Percentiles rank a stretch among this genome's conserved stretches.
Conservation (phyloP, 371 early-diverging fungal genomes). For the Actinomucor elegans region DNA sequence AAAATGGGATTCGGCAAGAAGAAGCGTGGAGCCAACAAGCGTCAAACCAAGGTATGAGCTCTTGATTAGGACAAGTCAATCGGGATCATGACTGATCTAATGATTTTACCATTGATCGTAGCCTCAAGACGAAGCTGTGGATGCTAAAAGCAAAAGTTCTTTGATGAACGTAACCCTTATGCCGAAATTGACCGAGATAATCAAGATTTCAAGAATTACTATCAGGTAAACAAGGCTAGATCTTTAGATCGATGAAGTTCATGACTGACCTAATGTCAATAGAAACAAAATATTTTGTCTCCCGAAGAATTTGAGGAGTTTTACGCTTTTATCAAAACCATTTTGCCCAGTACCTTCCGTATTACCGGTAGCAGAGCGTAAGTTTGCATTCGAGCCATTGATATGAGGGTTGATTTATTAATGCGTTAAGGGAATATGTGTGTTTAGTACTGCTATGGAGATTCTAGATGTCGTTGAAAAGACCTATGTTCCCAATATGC, state of each 20-base stretch:
- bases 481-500: conserved; percentile 57
- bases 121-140: not conserved
- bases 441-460: conserved; percentile 43
- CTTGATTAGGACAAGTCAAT: not conserved
- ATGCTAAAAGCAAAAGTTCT: conserved; percentile 19
- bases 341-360: conserved; percentile 90
- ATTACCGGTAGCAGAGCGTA: conserved; percentile 87
- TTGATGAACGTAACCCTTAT: conserved; percentile 26
- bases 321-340: conserved; percentile 58
- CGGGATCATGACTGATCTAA: not conserved
- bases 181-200: conserved; percentile 61
- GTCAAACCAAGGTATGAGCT: conserved; percentile 13
- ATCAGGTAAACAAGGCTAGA: conserved; percentile 53
- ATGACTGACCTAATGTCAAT: not conserved
- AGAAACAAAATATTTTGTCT: conserved; percentile 74
- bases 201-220: conserved; percentile 68
- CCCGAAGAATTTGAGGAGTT: conserved; percentile 84
- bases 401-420: not conserved
- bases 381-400: conserved; percentile 17
- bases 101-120: not conserved
- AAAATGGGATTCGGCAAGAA: conserved; percentile 19
- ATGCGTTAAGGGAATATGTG: not conserved
- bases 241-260: not conserved
- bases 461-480: conserved; percentile 56
- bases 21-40: conserved; percentile 13